A percentile compares a stretch with the other conserved stretches of the same genome.
phyloP scores from a whole-genome alignment of 129 eudicot genomes.

The Oenanthe sinensis region DNA sequence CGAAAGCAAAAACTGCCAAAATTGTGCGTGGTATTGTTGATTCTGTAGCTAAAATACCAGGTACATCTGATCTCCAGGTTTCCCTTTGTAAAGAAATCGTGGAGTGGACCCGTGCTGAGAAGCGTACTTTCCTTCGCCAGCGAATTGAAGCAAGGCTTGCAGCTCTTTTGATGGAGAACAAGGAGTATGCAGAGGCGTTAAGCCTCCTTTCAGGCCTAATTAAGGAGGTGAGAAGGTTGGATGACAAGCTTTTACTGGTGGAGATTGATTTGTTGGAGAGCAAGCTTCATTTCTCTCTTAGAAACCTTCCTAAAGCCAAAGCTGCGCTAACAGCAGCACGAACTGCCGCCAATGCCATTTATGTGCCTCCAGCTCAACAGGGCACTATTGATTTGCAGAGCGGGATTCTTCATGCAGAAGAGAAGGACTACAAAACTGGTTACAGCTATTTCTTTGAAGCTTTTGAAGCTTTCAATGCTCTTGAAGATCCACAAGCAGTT shows the following conservation, averaged over 20 bases:
- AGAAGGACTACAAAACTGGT: conserved; percentile 64
- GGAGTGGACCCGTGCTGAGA: conserved; percentile 27
- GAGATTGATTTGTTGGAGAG: conserved; percentile 26
- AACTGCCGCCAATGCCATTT: conserved; percentile 79
- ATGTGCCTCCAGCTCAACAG: conserved; percentile 67
- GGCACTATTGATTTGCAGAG: conserved; percentile 57
- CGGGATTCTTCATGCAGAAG: conserved; percentile 63
- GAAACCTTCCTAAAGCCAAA: conserved; percentile 29
- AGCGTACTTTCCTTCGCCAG: conserved; percentile 29
- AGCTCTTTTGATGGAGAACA: conserved; percentile 25
- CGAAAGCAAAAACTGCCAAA: conserved; percentile 31
- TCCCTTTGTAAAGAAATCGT: conserved; percentile 33
- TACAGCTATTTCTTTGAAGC: conserved; percentile 81
- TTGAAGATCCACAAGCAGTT: conserved; percentile 63
- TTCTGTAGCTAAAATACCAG: conserved; percentile 30
- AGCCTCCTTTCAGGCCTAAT: conserved; percentile 21
- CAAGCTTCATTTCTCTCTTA: conserved; percentile 25
- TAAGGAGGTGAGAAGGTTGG: conserved; percentile 27
- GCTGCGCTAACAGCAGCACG: conserved; percentile 56
- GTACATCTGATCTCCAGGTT: conserved; percentile 23
- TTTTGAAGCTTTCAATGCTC: conserved; percentile 75
- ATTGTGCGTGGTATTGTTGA: conserved; percentile 28
- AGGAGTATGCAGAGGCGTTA: conserved; percentile 24
- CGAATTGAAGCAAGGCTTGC: conserved; percentile 25
- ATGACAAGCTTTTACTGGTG: conserved; percentile 28